phyloP scores from a whole-genome alignment of 1,139 yeast species.

The Pichia cactophila region DNA sequence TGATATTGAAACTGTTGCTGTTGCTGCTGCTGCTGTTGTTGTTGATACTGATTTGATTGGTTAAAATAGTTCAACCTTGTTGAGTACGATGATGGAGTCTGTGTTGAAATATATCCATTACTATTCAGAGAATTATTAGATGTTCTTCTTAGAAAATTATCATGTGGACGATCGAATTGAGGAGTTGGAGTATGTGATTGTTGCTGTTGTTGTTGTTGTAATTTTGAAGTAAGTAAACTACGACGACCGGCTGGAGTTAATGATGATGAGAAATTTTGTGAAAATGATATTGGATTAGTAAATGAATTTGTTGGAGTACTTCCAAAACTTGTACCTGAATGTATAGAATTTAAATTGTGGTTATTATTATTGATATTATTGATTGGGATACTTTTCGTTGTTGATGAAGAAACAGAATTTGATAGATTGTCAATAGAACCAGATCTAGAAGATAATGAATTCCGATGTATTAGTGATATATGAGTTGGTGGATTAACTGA shows the following conservation, averaged over 20 bases:
- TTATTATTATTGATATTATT: neutral
- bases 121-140: slow-evolving; percentile 3
- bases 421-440: slow-evolving; percentile 21
- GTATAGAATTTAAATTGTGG: neutral
- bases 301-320: neutral
- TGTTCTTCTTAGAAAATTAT: slow-evolving; percentile 7
- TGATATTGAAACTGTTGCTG: slow-evolving; percentile 15
- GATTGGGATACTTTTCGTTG: neutral
- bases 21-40: neutral
- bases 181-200: neutral
- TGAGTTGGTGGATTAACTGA: slow-evolving; percentile 25
- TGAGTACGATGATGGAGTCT: slow-evolving; percentile 8
- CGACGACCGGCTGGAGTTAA: slow-evolving; percentile 25
- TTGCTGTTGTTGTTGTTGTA: slow-evolving; percentile 13
- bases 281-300: slow-evolving; percentile 4
- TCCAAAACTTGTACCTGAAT: neutral
- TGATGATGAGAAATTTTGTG: slow-evolving; percentile 20
- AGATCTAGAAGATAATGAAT: slow-evolving; percentile 22
- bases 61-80: neutral
- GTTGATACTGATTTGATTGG: neutral
- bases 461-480: slow-evolving; percentile 17
- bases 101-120: neutral
- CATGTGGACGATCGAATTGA: slow-evolving; percentile 7
- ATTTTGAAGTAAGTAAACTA: slow-evolving; percentile 26
- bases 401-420: neutral